Evolutionary conservation across 768 basidiomycete species (phyloP).

Genomic region (Jaapia argillacea): DNA sequence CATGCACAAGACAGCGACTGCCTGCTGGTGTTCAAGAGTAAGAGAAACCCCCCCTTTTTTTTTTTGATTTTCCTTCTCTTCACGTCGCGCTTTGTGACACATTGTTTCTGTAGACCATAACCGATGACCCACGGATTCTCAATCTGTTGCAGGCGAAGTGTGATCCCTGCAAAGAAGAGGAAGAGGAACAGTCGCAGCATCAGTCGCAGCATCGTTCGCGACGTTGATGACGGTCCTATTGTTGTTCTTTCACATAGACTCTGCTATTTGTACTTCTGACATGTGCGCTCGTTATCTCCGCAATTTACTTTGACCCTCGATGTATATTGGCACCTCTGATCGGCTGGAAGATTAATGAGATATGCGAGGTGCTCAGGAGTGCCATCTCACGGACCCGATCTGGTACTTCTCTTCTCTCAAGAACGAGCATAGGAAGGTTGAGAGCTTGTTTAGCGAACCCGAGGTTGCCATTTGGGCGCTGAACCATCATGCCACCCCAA

Average conservation of each 20-base stretch:
- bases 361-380: not conserved
- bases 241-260: not conserved
- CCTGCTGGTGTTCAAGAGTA: slow-evolving; percentile 45
- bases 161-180: slow-evolving; percentile 1
- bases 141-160: slow-evolving; percentile 44
- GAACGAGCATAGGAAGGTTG: slow-evolving; percentile 41
- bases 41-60: slow-evolving; percentile 10
- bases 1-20: slow-evolving; percentile 45
- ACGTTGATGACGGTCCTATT: not conserved
- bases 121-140: slow-evolving; percentile 38
- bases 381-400: too few species aligned
- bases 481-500: too few species aligned
- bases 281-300: not conserved
- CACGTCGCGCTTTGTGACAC: too few species aligned
- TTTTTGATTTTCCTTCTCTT: slow-evolving; percentile 5
- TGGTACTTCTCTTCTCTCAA: too few species aligned
- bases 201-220: slow-evolving; percentile 1
- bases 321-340: slow-evolving; percentile 7
- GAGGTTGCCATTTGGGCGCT: slow-evolving; percentile 44
- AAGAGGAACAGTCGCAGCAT: slow-evolving; percentile 3
- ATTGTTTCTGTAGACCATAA: slow-evolving; percentile 27
- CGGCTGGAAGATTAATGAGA: not conserved
- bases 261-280: slow-evolving; percentile 3
- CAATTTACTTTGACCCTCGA: slow-evolving; percentile 6
- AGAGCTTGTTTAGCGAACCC: slow-evolving; percentile 55